These are phyloP conservation scores for Pulchroboletus neoregius DNA, from an alignment of 1,284 basidiomycete genomes.

Conservation along the genomic window DNA sequence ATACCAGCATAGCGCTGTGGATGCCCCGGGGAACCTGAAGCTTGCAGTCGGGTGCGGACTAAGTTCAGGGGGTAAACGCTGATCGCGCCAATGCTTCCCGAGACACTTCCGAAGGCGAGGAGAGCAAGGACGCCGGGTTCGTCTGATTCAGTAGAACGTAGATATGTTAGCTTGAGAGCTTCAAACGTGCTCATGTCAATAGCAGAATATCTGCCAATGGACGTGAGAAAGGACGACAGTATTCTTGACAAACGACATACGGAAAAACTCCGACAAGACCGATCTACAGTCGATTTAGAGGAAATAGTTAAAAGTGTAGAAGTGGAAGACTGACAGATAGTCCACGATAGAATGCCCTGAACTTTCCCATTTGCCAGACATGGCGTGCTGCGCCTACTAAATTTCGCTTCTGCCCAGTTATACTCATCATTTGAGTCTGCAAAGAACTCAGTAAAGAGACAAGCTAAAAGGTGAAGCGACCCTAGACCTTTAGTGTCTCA, in stretches of 20 bases:
- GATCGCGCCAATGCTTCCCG: constrained; percentile 88
- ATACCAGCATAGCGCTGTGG: constrained; percentile 87
- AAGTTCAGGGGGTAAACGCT: constrained; percentile 92
- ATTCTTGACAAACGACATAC: constrained; percentile 39
- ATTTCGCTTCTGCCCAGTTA: constrained; percentile 59
- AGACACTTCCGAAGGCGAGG: constrained; percentile 84
- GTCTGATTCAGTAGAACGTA: constrained; percentile 73
- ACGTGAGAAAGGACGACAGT: constrained; percentile 1
- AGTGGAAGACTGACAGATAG: constrained; percentile 60
- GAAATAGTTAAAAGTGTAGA: constrained; percentile 8
- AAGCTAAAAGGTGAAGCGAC: constrained; percentile 2
- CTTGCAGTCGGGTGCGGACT: constrained; percentile 92
- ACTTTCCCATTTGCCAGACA: constrained; percentile 78
- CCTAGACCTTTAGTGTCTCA: constrained; percentile 75
- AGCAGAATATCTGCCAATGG: constrained; percentile 62
- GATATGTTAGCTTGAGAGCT: constrained; percentile 81
- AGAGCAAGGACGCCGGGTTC: constrained; percentile 82
- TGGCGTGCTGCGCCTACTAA: constrained; percentile 58
- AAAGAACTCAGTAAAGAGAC: constrained; percentile 8
- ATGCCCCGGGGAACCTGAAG: constrained; percentile 91
- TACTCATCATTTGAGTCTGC: constrained; percentile 93
- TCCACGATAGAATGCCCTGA: constrained; percentile 89
- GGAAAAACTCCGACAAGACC: constrained; percentile 89
- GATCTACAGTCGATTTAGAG: constrained; percentile 50
- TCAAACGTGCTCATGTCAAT: constrained; percentile 97